These are phyloP conservation scores for Fomitopsis serialis DNA, from an alignment of 768 basidiomycete species.

Conservation along the genomic window DNA sequence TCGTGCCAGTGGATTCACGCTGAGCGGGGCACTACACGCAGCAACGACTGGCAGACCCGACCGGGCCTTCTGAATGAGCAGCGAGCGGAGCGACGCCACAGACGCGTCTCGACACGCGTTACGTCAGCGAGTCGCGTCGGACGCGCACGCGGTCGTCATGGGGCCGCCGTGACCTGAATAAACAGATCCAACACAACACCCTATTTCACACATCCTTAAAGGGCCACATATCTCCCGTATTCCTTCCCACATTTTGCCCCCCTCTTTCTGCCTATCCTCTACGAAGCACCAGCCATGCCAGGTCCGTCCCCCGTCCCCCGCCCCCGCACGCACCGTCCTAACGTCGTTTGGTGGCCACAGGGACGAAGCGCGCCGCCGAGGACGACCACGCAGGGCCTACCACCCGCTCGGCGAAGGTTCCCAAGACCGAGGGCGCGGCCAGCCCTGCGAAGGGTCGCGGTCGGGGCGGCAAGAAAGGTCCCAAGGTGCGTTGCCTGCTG, in stretches of 20 bases:
- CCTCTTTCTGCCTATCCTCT: constrained; percentile 1
- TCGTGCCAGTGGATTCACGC: too few species aligned
- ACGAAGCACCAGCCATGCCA: constrained; percentile 4
- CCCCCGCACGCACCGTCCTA: not conserved
- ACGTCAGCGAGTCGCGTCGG: constrained; percentile 24
- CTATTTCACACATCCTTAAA: constrained; percentile 1
- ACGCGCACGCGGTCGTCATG: constrained; percentile 15
- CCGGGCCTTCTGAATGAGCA: too few species aligned
- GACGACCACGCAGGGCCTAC: constrained; percentile 15
- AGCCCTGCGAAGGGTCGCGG: constrained; percentile 27
- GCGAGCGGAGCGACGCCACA: constrained; percentile 3
- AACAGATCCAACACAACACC: constrained; percentile 6
- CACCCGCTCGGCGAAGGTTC: constrained; percentile 38
- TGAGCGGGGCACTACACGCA: too few species aligned
- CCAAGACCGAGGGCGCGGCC: constrained; percentile 28
- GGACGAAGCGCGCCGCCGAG: constrained; percentile 22
- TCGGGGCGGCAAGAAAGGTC: constrained; percentile 35
- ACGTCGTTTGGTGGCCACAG: not conserved
- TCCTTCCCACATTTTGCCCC: not conserved
- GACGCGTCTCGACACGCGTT: constrained; percentile 23
- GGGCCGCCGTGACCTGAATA: constrained; percentile 11
- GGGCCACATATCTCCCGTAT: not conserved
- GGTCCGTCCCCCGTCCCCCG: constrained; percentile 3
- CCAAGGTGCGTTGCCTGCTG: constrained; percentile 36
- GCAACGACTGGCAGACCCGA: too few species aligned